Evolutionary conservation across 805 yeast genomes (phyloP), one percentile per base, ranked within the genome.

Genomic region (Saturnispora bothae): DNA sequence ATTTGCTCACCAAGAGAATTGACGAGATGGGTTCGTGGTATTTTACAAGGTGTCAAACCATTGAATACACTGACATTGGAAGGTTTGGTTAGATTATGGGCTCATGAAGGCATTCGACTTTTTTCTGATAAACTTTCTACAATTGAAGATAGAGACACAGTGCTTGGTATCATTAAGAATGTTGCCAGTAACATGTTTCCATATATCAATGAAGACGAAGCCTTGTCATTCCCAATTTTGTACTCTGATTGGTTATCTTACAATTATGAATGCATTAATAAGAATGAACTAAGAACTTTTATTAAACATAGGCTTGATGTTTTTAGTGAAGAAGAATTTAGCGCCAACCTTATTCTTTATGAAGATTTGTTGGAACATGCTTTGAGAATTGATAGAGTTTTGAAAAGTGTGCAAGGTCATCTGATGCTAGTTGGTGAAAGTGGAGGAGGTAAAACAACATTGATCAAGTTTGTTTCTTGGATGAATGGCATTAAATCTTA

Each of bases 391-490:
- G 95, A 88, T 49, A 61, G 97, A 40, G 89, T 84, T 0, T 55
- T 89, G 34, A 69, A 77, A 38, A 94, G 85, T 50, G 77, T 79
- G 0, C 96, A 88, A 50, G 97, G 97, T 0, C 97, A 89, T 56
- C 57, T 83, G 65, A 83, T 89, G 45, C 54, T 89, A 28, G 80
- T 83, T 16, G 97, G 96, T 0, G 74, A 83, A 1, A 70, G 84
- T 38, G 72, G 94, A 1, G 74, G 86, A 47, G 96, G 96, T 1
- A 83, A 83, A 54, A 69, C 84, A 0, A 78, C 88, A 0, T 50
- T 86, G 38, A 65, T 82, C 0, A 71, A 76, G 44, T 89, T 89
- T 66, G 95, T 83, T 4, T 76, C 94, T 0, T 89, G 97, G 97
- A 73, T 86, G 60, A 82, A 83, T 53, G 96, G 95, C 0, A 52